Evolutionary conservation across 2,329 filamentous ascomycete genomes (phyloP), one percentile per base, ranked within the genome.

Genomic region (Beauveria asiatica): DNA sequence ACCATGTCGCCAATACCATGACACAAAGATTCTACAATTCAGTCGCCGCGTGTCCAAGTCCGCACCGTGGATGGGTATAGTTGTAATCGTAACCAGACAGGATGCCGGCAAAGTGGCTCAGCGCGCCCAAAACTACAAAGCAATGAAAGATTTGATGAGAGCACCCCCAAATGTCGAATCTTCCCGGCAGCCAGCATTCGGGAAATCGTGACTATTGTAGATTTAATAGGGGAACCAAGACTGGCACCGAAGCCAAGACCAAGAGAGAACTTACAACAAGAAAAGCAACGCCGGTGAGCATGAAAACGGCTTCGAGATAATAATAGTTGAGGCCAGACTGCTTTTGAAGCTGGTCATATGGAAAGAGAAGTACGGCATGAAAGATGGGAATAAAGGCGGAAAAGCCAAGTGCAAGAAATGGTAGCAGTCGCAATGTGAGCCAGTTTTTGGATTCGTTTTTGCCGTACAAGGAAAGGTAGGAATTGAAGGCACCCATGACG

Each of bases 131-230:
- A 0, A 77, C 76, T 10, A 79, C 75, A 7, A 78, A 68, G 11
- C 76, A 64, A 57, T 80, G 77, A 59, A 79, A 79, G 7, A 79
- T 71, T 62, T 79, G 76, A 61, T 79, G 77, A 16, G 76, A 79
- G 3, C 73, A 71, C 17, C 76, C 74, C 63, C 69, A 75, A 37
- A 77, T 73, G 64, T 80, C 77, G 65, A 79, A 79, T 9, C 60
- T 68, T 3, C 74, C 76, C 1, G 76, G 77, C 19, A 64, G 69
- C 52, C 72, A 65, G 30, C 69, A 69, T 65, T 80, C 77, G 1
- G 78, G 77, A 52, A 79, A 73, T 49, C 73, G 69, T 9, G 69
- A 73, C 76, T 78, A 5, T 17, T 16, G 41, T 9, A 5, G 25
- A 9, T 5, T 55, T 21, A 27, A n/a, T 13, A 21, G 23, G 3